Evolutionary conservation across 495 filamentous ascomycete species (phyloP).

Genomic region (Bombardia bombarda): DNA sequence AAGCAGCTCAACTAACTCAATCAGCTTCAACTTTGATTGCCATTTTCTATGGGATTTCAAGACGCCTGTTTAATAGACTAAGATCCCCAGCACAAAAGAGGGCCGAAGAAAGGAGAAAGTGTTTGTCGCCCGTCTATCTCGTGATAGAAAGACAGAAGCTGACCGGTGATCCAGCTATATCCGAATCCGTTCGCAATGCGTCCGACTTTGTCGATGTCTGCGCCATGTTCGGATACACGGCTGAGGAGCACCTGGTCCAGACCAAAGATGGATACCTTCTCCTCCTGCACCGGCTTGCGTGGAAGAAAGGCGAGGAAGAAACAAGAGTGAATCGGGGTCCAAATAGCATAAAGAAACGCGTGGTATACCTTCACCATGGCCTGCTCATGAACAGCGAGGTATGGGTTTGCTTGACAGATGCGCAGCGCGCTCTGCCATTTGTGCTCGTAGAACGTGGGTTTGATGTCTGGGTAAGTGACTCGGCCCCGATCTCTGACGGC

Average conservation of each 20-base stretch:
- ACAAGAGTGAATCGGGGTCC: slow-evolving; percentile 63
- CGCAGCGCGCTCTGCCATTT: slow-evolving; percentile 79
- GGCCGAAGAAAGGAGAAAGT: slow-evolving; percentile 50
- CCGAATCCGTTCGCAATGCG: slow-evolving; percentile 52
- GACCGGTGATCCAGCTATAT: slow-evolving; percentile 33
- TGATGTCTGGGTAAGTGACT: slow-evolving; percentile 77
- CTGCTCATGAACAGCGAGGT: slow-evolving; percentile 98
- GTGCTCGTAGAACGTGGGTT: slow-evolving; percentile 84
- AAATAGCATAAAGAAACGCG: slow-evolving; percentile 66
- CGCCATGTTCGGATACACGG: slow-evolving; percentile 76
- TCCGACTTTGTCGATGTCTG: slow-evolving; percentile 92
- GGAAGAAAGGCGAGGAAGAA: slow-evolving; percentile 71
- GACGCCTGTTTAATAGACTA: slow-evolving; percentile 72
- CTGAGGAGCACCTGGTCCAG: slow-evolving; percentile 93
- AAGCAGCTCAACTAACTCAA: slow-evolving; percentile 18
- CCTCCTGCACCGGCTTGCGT: slow-evolving; percentile 79
- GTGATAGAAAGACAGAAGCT: slow-evolving; percentile 3
- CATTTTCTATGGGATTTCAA: slow-evolving; percentile 76
- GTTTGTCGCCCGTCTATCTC: slow-evolving; percentile 20
- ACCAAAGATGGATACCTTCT: slow-evolving; percentile 91
- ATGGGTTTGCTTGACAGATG: slow-evolving; percentile 89
- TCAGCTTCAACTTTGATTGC: slow-evolving; percentile 68
- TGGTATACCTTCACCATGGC: slow-evolving; percentile 93
- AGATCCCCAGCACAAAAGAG: slow-evolving; percentile 59
- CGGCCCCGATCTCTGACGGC: background rate